phyloP scores from a whole-genome alignment of 257 asterid genomes.

The Nicotiana obtusifolia region DNA sequence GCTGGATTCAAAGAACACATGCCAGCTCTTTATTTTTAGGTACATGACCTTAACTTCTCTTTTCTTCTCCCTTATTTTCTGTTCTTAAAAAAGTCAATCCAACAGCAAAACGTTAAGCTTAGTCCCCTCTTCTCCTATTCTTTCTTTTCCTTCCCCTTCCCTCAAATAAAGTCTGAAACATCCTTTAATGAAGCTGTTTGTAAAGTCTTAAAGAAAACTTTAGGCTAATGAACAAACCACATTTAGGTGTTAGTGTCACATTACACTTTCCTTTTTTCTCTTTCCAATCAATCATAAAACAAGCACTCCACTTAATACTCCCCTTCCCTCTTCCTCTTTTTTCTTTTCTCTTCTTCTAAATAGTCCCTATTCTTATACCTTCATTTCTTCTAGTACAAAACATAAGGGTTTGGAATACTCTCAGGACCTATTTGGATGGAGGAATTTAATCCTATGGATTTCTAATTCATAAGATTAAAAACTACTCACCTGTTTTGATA shows the following conservation, averaged over 20 bases:
- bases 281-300: background rate
- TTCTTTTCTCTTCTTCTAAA: background rate
- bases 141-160: background rate
- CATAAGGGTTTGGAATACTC: background rate
- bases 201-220: background rate
- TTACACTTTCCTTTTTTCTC: background rate
- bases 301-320: background rate
- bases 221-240: background rate
- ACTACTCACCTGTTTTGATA: background rate
- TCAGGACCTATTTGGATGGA: background rate
- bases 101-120: background rate
- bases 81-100: background rate
- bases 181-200: background rate
- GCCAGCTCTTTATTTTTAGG: background rate
- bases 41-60: background rate
- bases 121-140: too few relatives aligned
- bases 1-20: background rate
- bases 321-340: background rate
- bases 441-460: background rate
- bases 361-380: background rate
- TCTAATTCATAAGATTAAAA: background rate
- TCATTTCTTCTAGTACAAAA: background rate
- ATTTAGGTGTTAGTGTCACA: background rate
- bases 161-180: background rate
- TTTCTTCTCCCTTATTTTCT: background rate